phyloP scores from a whole-genome alignment of 1,139 yeast genomes.

The Blastobotrys capitulatus region DNA sequence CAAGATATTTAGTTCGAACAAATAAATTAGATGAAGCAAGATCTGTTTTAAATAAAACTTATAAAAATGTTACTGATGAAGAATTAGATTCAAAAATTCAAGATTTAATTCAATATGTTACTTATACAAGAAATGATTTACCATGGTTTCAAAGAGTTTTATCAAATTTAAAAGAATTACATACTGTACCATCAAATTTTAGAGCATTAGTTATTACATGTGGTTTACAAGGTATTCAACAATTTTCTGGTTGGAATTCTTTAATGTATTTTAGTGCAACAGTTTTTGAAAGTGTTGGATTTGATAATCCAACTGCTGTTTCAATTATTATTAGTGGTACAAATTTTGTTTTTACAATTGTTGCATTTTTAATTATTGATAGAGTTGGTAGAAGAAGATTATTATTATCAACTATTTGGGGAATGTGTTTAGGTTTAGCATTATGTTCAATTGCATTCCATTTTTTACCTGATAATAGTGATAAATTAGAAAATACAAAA shows the following conservation, averaged over 20 bases:
- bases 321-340: slow-evolving; percentile 90
- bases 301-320: slow-evolving; percentile 79
- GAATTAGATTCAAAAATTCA: slow-evolving; percentile 25
- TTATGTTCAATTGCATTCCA: slow-evolving; percentile 88
- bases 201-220: slow-evolving; percentile 86
- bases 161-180: slow-evolving; percentile 52
- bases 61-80: slow-evolving; percentile 25
- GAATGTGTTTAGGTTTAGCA: slow-evolving; percentile 71
- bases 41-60: slow-evolving; percentile 50
- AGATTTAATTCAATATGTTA: slow-evolving; percentile 20
- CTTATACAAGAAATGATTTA: slow-evolving; percentile 3
- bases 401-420: slow-evolving; percentile 68
- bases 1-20: slow-evolving; percentile 75
- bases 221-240: slow-evolving; percentile 92
- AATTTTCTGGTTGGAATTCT: slow-evolving; percentile 92
- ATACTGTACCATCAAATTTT: slow-evolving; percentile 72
- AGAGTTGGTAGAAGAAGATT: slow-evolving; percentile 79
- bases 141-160: slow-evolving; percentile 16
- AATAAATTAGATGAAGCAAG: slow-evolving; percentile 62
- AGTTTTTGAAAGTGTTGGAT: slow-evolving; percentile 83
- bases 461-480: slow-evolving; percentile 41
- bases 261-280: slow-evolving; percentile 92
- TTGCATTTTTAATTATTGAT: slow-evolving; percentile 83
- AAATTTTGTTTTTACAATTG: slow-evolving; percentile 75
- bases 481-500: slow-evolving; percentile 40